These are phyloP conservation scores for Paulownia fortunei DNA, from an alignment of 257 asterid genomes.

Conservation along the genomic window DNA sequence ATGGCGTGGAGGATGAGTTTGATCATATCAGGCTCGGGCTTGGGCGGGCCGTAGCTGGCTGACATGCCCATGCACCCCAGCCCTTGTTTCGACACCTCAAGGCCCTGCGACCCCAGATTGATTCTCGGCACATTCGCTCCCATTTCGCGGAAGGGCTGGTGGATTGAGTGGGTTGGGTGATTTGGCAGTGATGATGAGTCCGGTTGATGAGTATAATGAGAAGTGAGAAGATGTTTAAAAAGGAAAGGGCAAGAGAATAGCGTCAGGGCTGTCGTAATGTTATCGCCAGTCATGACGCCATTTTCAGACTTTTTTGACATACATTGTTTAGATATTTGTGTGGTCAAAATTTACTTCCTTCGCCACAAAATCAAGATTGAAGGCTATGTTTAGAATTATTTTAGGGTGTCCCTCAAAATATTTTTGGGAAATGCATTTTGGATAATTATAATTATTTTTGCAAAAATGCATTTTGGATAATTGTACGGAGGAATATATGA, in stretches of 20 bases:
- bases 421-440: too few relatives aligned
- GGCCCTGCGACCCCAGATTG: constrained; percentile 42
- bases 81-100: constrained; percentile 40
- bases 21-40: constrained; percentile 44
- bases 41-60: constrained; percentile 24
- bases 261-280: neutral
- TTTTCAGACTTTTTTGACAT: too few relatives aligned
- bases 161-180: neutral
- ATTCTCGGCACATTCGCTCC: constrained; percentile 32
- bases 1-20: constrained; percentile 40
- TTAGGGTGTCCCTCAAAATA: too few relatives aligned
- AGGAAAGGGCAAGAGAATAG: neutral
- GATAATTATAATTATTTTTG: too few relatives aligned
- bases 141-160: constrained; percentile 6
- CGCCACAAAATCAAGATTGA: too few relatives aligned
- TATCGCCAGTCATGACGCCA: neutral
- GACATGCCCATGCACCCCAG: constrained; percentile 46
- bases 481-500: too few relatives aligned
- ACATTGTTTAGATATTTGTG: too few relatives aligned
- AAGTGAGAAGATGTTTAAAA: neutral
- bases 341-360: too few relatives aligned
- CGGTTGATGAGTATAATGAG: neutral
- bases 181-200: neutral
- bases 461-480: too few relatives aligned
- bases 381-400: too few relatives aligned